These are phyloP conservation scores for Mallotus nudiflorus DNA, from an alignment of 345 rosid species.

Conservation along the genomic window DNA sequence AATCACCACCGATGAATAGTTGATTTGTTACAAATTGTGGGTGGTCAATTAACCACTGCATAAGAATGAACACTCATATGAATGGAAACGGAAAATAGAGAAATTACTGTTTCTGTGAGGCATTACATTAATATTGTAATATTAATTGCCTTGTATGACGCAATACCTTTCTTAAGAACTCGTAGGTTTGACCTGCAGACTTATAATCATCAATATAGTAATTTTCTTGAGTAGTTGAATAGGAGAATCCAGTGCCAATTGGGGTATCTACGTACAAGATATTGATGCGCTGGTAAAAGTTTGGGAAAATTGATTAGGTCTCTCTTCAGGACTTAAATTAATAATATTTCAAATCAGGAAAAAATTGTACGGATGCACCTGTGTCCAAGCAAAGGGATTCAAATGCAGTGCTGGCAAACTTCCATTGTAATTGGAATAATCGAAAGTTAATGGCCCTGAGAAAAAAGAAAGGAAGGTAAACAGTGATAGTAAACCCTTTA, in stretches of 20 bases:
- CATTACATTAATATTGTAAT: no score
- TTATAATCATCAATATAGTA: conserved; percentile 11
- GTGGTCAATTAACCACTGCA: conserved; percentile 28
- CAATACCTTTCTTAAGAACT: conserved; percentile 26
- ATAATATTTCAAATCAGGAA: no score
- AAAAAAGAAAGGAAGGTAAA: not conserved
- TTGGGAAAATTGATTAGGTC: no score
- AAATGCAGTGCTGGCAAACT: conserved; percentile 23
- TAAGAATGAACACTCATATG: no score
- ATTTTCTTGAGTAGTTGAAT: conserved; percentile 16
- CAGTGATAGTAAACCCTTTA: no score
- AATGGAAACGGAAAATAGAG: no score
- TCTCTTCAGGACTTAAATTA: not conserved
- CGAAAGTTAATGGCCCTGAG: conserved; percentile 35
- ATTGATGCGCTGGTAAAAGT: conserved; percentile 20
- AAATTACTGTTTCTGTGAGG: no score
- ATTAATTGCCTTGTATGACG: no score
- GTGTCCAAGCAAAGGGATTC: conserved; percentile 39
- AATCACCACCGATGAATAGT: conserved; percentile 39
- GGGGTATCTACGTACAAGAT: conserved; percentile 31
- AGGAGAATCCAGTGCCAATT: conserved; percentile 32
- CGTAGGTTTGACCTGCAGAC: not conserved
- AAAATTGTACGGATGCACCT: conserved; percentile 18
- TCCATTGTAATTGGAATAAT: conserved; percentile 24
- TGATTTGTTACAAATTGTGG: conserved; percentile 24